These are phyloP conservation scores for Cryptosporidium viatorum DNA, from an alignment of 169 alveolate species.

Conservation along the genomic window DNA sequence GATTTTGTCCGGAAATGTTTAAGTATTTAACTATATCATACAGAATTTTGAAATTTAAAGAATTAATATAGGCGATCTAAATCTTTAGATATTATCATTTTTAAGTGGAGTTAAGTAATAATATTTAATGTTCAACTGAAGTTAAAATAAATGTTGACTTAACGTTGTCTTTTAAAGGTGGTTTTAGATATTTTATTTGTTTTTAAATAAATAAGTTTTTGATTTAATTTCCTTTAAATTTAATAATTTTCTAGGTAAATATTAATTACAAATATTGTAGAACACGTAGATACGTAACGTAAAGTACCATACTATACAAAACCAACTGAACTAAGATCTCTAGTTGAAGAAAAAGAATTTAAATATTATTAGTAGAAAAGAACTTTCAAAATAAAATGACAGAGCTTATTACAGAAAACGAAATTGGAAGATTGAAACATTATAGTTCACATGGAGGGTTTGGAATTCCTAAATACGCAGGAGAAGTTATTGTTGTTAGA, in stretches of 20 bases:
- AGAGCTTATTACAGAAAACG: slow-evolving; percentile 49
- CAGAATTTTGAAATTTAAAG: neutral
- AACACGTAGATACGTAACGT: slow-evolving; percentile 27
- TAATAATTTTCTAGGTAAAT: neutral
- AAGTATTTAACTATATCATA: too few species aligned
- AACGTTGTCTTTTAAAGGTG: neutral
- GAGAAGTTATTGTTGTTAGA: slow-evolving; percentile 34
- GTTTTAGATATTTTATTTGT: neutral
- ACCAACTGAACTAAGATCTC: neutral
- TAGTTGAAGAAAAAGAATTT: neutral
- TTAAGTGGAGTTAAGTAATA: neutral
- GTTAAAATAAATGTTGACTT: too few species aligned
- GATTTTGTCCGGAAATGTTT: neutral
- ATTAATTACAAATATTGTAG: neutral
- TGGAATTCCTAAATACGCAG: slow-evolving; percentile 63
- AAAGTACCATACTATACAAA: slow-evolving; percentile 14
- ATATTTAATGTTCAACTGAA: neutral
- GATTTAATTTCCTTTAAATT: neutral
- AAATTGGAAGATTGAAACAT: slow-evolving; percentile 47
- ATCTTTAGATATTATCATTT: too few species aligned
- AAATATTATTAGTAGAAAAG: neutral
- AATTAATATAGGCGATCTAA: too few species aligned
- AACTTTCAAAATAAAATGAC: neutral
- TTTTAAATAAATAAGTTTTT: neutral
- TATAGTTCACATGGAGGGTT: slow-evolving; percentile 25